phyloP scores from a whole-genome alignment of 108 stramenopile species.

The Cyclostephanos invisitatus region DNA sequence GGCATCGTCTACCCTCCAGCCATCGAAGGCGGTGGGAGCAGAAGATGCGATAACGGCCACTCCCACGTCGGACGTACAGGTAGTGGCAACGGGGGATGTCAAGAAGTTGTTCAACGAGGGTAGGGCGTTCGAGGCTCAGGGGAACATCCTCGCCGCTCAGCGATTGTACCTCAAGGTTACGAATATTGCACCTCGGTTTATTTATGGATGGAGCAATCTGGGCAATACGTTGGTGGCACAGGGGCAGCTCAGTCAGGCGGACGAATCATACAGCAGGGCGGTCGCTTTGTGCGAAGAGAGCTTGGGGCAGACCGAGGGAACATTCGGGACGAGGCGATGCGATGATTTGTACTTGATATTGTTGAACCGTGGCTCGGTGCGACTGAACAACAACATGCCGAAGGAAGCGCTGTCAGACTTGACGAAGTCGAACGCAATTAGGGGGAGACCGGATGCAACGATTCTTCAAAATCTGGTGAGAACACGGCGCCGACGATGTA shows the following conservation, averaged over 20 bases:
- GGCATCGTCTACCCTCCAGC: slow-evolving; percentile 6
- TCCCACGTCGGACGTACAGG: slow-evolving; percentile 16
- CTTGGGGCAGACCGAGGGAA: slow-evolving; percentile 41
- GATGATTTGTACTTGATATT: slow-evolving; percentile 75
- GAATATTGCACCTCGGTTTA: slow-evolving; percentile 71
- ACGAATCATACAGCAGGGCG: slow-evolving; percentile 67
- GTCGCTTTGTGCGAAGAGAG: slow-evolving; percentile 69
- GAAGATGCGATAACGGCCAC: neutral
- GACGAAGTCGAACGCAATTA: slow-evolving; percentile 50
- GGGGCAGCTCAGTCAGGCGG: slow-evolving; percentile 61
- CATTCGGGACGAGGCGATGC: slow-evolving; percentile 66
- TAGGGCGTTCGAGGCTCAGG: slow-evolving; percentile 74
- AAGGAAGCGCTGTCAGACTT: slow-evolving; percentile 74
- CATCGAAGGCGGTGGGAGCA: slow-evolving; percentile 5
- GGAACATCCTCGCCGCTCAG: slow-evolving; percentile 78
- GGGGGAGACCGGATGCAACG: slow-evolving; percentile 74
- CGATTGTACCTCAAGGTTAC: slow-evolving; percentile 76
- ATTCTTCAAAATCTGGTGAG: slow-evolving; percentile 67
- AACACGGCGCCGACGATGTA: neutral
- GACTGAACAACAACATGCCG: slow-evolving; percentile 67
- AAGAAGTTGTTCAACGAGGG: slow-evolving; percentile 76
- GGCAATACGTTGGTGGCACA: slow-evolving; percentile 81
- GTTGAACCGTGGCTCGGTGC: slow-evolving; percentile 74
- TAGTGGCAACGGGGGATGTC: slow-evolving; percentile 35
- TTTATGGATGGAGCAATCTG: slow-evolving; percentile 83